Evolutionary conservation across 257 asterid genomes (phyloP).

Genomic region (Eucommia ulmoides): DNA sequence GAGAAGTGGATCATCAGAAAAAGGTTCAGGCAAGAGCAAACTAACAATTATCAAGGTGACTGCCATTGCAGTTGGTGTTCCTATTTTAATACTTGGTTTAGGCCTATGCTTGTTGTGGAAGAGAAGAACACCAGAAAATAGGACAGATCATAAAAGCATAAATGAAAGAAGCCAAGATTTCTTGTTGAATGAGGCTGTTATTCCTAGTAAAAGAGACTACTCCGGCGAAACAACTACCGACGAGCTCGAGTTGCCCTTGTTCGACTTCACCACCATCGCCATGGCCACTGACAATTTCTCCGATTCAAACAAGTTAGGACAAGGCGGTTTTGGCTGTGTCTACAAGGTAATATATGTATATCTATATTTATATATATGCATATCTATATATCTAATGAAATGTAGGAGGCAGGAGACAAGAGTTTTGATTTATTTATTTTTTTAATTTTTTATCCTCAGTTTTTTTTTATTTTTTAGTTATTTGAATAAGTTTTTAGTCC

Average conservation of each 20-base stretch:
- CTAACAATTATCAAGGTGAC: slow-evolving; percentile 15
- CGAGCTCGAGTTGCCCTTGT: slow-evolving; percentile 62
- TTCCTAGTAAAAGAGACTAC: slow-evolving; percentile 39
- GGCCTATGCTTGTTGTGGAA: slow-evolving; percentile 27
- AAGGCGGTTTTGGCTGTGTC: slow-evolving; percentile 85
- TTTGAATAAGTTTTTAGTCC: too few species aligned
- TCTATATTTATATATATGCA: too few species aligned
- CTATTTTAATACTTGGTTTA: slow-evolving; percentile 17
- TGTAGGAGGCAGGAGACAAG: too few species aligned
- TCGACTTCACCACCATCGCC: slow-evolving; percentile 33
- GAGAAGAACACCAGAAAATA: slow-evolving; percentile 19
- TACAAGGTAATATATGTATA: too few species aligned
- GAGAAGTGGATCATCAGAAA: slow-evolving; percentile 16
- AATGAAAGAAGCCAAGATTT: slow-evolving; percentile 56
- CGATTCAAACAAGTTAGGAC: slow-evolving; percentile 53
- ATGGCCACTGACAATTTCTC: slow-evolving; percentile 53
- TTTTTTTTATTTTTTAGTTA: too few species aligned
- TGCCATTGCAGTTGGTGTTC: slow-evolving; percentile 32
- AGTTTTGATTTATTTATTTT: too few species aligned
- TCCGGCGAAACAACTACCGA: slow-evolving; percentile 38
- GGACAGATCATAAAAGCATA: slow-evolving; percentile 19
- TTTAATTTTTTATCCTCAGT: too few species aligned
- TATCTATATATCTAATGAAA: too few species aligned
- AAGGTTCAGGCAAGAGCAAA: slow-evolving; percentile 20
- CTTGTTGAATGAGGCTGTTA: slow-evolving; percentile 29